phyloP scores from a whole-genome alignment of 1,284 basidiomycete species.

The Kwoniella shivajii region DNA sequence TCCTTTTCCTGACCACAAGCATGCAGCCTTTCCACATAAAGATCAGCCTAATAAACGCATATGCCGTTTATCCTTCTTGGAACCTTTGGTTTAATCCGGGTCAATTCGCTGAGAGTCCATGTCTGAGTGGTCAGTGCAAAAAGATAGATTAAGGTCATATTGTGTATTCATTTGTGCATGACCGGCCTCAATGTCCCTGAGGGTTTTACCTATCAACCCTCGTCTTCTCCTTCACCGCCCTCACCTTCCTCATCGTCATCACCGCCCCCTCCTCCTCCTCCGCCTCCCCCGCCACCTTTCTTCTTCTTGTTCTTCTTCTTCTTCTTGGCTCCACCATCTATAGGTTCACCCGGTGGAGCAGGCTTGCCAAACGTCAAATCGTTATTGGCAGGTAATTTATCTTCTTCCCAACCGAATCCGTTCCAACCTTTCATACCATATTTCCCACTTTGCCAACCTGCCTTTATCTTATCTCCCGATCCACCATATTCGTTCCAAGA shows the following conservation, averaged over 20 bases:
- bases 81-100: too few relatives aligned
- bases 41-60: too few relatives aligned
- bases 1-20: too few relatives aligned
- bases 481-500: constrained; percentile 28
- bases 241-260: constrained; percentile 18
- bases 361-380: constrained; percentile 35
- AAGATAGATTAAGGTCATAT: neutral
- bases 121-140: too few relatives aligned
- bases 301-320: constrained; percentile 15
- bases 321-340: constrained; percentile 7
- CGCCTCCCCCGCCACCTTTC: constrained; percentile 16
- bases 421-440: constrained; percentile 27
- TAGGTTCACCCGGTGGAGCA: constrained; percentile 28
- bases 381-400: constrained; percentile 27
- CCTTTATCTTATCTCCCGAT: constrained; percentile 12
- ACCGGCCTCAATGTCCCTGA: neutral
- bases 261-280: constrained; percentile 19
- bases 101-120: too few relatives aligned
- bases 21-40: too few relatives aligned
- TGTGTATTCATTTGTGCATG: neutral
- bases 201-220: neutral
- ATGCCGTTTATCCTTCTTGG: too few relatives aligned
- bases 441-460: constrained; percentile 22
- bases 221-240: constrained; percentile 17
- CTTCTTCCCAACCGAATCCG: constrained; percentile 37